Evolutionary conservation across 2,329 filamentous ascomycete genomes (phyloP), one percentile per base, ranked within the genome.

Genomic region (Metarhizium rileyi): DNA sequence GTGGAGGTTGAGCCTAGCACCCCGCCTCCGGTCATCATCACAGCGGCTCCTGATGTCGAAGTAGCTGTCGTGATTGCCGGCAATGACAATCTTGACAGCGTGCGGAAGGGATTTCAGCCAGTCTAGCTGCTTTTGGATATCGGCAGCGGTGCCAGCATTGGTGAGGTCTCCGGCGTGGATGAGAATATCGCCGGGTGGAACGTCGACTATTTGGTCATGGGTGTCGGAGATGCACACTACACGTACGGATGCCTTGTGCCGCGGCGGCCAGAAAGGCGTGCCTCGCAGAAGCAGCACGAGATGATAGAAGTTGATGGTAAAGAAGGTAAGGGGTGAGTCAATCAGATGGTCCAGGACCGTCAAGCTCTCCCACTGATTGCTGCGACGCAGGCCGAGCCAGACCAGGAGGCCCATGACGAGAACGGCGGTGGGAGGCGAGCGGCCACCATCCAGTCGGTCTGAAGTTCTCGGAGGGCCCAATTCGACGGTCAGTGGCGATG

Each of bases 171-270:
- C 91, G 2, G 89, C 87, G 63, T 96, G 91, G 58, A 97, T 86
- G 45, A 97, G 78, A 22, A 96, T 73, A 64, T 96, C 90, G 50
- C 90, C 90, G 9, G 76, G 67, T 0, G 90, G 89, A 1, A 94
- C 73, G 18, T 66, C 58, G 7, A 80, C 70, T 9, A 74, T 74
- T 40, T 77, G 73, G 52, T 80, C 81, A 69, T 96, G 91, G 0
- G 91, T 96, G 68, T 96, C 91, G 9, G 89, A 91, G 55, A 96
- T 81, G 68, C 88, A 95, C 55, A 96, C 87, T 25, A 96, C 76
- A 52, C 83, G 82, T 61, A 96, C 79, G 6, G 78, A 69, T 1
- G 70, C 71, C 50, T 70, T 72, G 49, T 74, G 70, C 28, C 71
- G 70, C 2, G 80, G 75, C 10, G 83, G 78, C 16, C 65, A 71